Conservation (phyloP, 805 yeast species). For the Wickerhamomyces xylosicus region DNA sequence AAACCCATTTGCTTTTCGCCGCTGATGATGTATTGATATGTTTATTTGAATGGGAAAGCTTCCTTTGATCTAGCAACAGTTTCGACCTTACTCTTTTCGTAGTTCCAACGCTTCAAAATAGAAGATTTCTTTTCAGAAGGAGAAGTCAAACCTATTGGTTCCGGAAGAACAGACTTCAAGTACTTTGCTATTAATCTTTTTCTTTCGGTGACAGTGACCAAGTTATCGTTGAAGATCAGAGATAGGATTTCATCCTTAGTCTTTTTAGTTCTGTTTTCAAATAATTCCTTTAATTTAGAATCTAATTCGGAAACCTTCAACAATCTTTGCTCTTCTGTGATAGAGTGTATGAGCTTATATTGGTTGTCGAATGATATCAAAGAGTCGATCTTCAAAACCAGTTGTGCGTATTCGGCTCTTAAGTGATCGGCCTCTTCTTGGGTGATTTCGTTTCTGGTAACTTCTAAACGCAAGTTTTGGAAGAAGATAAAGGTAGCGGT, state of each 20-base stretch:
- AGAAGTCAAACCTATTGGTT: constrained; percentile 29
- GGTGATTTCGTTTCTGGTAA: constrained; percentile 12
- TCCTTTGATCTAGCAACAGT: constrained; percentile 43
- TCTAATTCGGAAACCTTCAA: constrained; percentile 18
- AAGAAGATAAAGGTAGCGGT: constrained; percentile 44
- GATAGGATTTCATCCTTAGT: constrained; percentile 29
- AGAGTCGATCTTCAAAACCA: constrained; percentile 31
- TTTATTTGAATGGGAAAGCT: constrained; percentile 26
- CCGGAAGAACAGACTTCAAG: constrained; percentile 49
- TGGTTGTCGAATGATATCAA: constrained; percentile 38
- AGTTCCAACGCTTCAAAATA: constrained; percentile 51
- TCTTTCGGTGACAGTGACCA: constrained; percentile 22
- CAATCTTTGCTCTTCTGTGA: constrained; percentile 24
- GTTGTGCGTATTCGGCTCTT: constrained; percentile 22
- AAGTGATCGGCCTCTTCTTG: constrained; percentile 21
- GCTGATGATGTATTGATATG: neutral
- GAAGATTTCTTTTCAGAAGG: constrained; percentile 40
- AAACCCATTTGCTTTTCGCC: too few species aligned
- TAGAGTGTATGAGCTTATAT: constrained; percentile 28
- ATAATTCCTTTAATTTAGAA: constrained; percentile 5
- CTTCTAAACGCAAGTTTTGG: constrained; percentile 26
- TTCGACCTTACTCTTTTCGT: constrained; percentile 39
- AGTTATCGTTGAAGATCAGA: constrained; percentile 28
- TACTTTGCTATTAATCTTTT: constrained; percentile 27
- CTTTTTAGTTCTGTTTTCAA: constrained; percentile 15